Conservation (phyloP, 495 filamentous ascomycete species). For the Aspergillus campestris region DNA sequence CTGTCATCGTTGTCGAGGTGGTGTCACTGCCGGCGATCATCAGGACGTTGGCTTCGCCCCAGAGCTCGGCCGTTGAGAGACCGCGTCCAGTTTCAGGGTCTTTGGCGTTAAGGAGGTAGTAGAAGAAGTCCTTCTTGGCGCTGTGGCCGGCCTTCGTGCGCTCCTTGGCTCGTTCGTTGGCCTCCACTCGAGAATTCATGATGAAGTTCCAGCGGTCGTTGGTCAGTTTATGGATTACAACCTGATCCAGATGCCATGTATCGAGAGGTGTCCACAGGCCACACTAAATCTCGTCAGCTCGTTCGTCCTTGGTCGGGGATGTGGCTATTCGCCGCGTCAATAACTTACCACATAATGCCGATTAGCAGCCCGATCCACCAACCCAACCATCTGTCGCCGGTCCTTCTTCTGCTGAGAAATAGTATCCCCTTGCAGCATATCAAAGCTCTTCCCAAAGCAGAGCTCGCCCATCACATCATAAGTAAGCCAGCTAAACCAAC, state of each 20-base stretch:
- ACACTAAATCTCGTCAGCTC: slow-evolving; percentile 28
- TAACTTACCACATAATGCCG: slow-evolving; percentile 45
- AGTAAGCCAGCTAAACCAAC: slow-evolving; percentile 45
- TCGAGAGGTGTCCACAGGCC: slow-evolving; percentile 51
- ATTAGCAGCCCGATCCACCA: slow-evolving; percentile 45
- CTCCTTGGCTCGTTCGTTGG: slow-evolving; percentile 45
- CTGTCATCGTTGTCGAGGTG: slow-evolving; percentile 48
- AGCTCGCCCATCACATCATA: slow-evolving; percentile 47
- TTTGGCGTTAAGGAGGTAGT: slow-evolving; percentile 48
- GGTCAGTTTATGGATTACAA: slow-evolving; percentile 50
- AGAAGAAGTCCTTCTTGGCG: slow-evolving; percentile 57
- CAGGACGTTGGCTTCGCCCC: slow-evolving; percentile 62
- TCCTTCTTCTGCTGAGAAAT: background rate
- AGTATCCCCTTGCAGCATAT: slow-evolving; percentile 44
- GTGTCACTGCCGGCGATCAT: slow-evolving; percentile 52
- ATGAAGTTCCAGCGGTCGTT: slow-evolving; percentile 53
- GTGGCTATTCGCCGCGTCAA: background rate
- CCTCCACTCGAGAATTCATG: slow-evolving; percentile 49
- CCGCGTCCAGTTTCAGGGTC: slow-evolving; percentile 55
- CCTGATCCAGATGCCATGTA: slow-evolving; percentile 45
- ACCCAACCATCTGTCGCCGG: slow-evolving; percentile 33
- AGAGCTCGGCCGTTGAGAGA: slow-evolving; percentile 57
- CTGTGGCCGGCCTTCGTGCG: slow-evolving; percentile 39
- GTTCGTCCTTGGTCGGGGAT: background rate
- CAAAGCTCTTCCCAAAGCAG: slow-evolving; percentile 45